Percentiles rank a stretch among this genome's conserved stretches.
Evolutionary conservation across 2,329 filamentous ascomycete species (phyloP).

Genomic region (Annulohypoxylon truncatum): DNA sequence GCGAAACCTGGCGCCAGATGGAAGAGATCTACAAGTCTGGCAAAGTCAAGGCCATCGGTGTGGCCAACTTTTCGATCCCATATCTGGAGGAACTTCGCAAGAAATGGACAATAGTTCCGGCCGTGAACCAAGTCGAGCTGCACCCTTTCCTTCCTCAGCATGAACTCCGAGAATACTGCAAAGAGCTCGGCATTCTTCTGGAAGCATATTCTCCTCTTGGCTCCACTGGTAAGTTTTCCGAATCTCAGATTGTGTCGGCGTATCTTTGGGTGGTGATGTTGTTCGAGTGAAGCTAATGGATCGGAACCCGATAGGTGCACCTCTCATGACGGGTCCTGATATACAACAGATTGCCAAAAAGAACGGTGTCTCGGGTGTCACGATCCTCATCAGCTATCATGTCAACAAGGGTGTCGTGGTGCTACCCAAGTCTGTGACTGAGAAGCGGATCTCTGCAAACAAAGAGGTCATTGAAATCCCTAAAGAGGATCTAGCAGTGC

Average conservation of each 20-base stretch:
- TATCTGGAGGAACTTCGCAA: background rate
- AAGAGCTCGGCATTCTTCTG: background rate
- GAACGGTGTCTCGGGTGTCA: background rate
- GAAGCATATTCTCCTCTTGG: background rate
- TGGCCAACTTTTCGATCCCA: background rate
- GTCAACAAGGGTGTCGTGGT: background rate
- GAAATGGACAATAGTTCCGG: background rate
- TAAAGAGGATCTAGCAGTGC: background rate
- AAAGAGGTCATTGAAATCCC: background rate
- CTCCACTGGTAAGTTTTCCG: background rate
- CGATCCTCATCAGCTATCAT: background rate
- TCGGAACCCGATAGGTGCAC: background rate
- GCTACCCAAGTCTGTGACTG: background rate
- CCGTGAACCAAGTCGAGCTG: background rate
- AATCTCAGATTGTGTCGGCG: background rate
- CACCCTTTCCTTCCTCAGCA: background rate
- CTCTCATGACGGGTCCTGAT: background rate
- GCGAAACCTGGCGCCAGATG: background rate
- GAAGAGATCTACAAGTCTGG: background rate
- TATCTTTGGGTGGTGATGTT: background rate
- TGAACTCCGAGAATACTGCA: background rate
- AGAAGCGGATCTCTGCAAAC: background rate
- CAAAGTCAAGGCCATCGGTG: background rate
- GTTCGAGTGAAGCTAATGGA: background rate
- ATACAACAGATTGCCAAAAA: background rate